A percentile compares a stretch with the other conserved stretches of the same genome.
phyloP scores from a whole-genome alignment of 805 yeast species.

The Saturnispora zaruensis region DNA sequence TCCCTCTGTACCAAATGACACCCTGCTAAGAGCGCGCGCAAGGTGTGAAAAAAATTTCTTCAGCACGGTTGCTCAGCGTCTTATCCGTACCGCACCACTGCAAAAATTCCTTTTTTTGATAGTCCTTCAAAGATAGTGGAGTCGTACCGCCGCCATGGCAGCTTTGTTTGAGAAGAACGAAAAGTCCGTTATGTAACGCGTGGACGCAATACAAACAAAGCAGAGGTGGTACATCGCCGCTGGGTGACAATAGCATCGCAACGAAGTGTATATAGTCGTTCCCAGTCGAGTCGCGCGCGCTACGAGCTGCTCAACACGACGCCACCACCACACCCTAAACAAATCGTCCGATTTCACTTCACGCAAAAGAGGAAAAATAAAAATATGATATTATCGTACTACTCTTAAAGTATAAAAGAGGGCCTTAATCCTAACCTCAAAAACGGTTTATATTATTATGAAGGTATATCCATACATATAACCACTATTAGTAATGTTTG shows the following conservation, averaged over 20 bases:
- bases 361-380: not conserved
- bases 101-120: no score
- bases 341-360: not conserved
- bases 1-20: no score
- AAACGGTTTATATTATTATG: not conserved
- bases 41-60: no score
- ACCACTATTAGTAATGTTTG: not conserved
- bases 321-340: not conserved
- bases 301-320: not conserved
- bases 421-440: not conserved
- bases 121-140: not conserved
- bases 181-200: not conserved
- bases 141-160: not conserved
- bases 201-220: not conserved
- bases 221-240: not conserved
- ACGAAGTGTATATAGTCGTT: not conserved
- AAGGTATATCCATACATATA: not conserved
- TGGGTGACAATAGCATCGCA: not conserved
- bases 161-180: not conserved
- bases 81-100: not conserved
- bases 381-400: not conserved
- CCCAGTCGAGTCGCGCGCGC: not conserved
- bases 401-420: not conserved
- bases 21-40: no score
- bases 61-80: no score